Conservation (phyloP, 129 eudicot species). For the Gnaphalium uliginosum region DNA sequence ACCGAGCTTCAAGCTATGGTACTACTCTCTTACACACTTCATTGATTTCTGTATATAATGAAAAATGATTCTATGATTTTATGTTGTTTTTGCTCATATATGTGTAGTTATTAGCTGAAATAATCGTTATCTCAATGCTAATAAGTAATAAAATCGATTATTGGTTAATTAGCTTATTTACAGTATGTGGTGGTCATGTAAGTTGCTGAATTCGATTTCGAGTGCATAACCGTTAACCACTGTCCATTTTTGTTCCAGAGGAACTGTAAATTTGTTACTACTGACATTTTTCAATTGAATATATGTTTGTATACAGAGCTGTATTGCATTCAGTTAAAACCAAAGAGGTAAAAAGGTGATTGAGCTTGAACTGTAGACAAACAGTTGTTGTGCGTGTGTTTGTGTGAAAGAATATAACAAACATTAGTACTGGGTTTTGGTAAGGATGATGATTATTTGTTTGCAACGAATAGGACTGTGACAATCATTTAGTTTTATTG, state of each 20-base stretch:
- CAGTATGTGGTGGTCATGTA: not conserved
- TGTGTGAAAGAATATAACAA: not conserved
- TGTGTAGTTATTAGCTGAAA: conserved; percentile 2
- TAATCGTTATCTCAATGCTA: not conserved
- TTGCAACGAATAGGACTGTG: not conserved
- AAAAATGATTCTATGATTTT: not conserved
- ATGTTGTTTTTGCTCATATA: not conserved
- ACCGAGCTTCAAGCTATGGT: conserved; percentile 31
- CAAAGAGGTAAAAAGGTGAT: not conserved
- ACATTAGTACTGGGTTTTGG: not conserved
- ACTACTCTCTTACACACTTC: not conserved
- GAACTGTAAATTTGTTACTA: too few relatives aligned
- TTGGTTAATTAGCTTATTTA: not conserved
- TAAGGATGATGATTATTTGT: not conserved
- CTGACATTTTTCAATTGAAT: too few relatives aligned
- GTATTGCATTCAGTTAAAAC: not conserved
- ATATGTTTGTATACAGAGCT: not conserved
- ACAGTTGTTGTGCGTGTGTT: not conserved
- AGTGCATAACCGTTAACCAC: not conserved
- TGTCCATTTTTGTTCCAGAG: too few relatives aligned
- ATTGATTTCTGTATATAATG: not conserved
- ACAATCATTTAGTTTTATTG: not conserved
- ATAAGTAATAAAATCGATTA: not conserved
- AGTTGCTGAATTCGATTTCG: not conserved
- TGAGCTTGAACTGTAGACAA: not conserved